Conservation (phyloP, 2,329 filamentous ascomycete species). For the Sclerotinia nivalis region DNA sequence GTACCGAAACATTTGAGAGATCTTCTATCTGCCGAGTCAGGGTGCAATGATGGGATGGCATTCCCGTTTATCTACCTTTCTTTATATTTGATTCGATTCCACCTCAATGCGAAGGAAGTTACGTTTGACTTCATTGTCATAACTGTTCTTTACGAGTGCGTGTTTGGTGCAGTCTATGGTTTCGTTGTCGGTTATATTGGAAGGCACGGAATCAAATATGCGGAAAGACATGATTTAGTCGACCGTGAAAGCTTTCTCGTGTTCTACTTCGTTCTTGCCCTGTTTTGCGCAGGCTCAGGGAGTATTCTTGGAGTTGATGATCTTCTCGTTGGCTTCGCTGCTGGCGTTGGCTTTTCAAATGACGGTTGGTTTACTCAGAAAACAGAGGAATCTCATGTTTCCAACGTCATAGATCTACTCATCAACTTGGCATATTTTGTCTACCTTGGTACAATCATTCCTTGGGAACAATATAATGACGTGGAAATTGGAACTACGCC, state of each 20-base stretch:
- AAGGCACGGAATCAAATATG: slow-evolving; percentile 83
- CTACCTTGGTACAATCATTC: slow-evolving; percentile 95
- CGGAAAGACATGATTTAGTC: slow-evolving; percentile 82
- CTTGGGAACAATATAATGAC: slow-evolving; percentile 89
- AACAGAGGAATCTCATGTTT: slow-evolving; percentile 97
- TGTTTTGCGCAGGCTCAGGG: slow-evolving; percentile 91
- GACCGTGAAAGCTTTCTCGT: slow-evolving; percentile 97
- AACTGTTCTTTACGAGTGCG: slow-evolving; percentile 91
- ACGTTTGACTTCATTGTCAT: slow-evolving; percentile 85
- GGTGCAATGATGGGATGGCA: slow-evolving; percentile 99
- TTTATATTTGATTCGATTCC: slow-evolving; percentile 84
- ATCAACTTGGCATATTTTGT: slow-evolving; percentile 98
- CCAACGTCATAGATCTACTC: slow-evolving; percentile 96
- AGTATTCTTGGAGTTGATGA: slow-evolving; percentile 91
- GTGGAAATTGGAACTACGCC: slow-evolving; percentile 71
- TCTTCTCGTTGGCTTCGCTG: slow-evolving; percentile 88
- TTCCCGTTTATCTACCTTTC: slow-evolving; percentile 96
- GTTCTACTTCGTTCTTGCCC: slow-evolving; percentile 95
- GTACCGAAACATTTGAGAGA: slow-evolving; percentile 97
- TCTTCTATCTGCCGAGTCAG: slow-evolving; percentile 90
- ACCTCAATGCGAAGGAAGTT: slow-evolving; percentile 66
- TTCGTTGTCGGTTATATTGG: slow-evolving; percentile 87
- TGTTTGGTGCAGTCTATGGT: slow-evolving; percentile 88
- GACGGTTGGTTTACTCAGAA: slow-evolving; percentile 99
- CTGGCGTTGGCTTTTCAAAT: slow-evolving; percentile 98